phyloP scores from a whole-genome alignment of 2,329 filamentous ascomycete genomes.

The Talaromyces rugulosus region DNA sequence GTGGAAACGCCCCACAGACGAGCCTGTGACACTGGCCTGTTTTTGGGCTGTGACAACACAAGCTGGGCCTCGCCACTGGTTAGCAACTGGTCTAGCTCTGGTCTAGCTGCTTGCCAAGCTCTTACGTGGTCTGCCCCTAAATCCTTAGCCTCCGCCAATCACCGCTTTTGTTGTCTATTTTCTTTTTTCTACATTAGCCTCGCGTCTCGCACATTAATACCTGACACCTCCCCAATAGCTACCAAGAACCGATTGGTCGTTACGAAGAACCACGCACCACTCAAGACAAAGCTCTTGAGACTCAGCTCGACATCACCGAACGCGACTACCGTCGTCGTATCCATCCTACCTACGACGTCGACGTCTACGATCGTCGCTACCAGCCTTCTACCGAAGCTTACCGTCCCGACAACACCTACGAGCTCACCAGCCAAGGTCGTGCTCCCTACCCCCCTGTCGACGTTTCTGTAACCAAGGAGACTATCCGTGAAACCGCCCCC shows the following conservation, averaged over 20 bases:
- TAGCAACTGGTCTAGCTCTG: conserved; percentile 4
- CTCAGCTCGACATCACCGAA: conserved; percentile 50
- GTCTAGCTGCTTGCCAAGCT: conserved; percentile 11
- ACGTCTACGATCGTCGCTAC: conserved; percentile 39
- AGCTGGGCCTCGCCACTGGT: not conserved
- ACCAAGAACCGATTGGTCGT: conserved; percentile 52
- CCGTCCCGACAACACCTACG: conserved; percentile 21
- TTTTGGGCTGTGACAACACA: not conserved
- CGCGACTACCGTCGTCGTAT: conserved; percentile 64
- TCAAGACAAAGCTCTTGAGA: conserved; percentile 40
- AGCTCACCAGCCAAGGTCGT: conserved; percentile 42
- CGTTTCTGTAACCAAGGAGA: conserved; percentile 48
- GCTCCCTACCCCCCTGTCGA: conserved; percentile 28
- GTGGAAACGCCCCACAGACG: conserved; percentile 9
- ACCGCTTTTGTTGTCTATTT: conserved; percentile 19
- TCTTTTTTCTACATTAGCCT: conserved; percentile 11
- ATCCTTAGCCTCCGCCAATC: conserved; percentile 11
- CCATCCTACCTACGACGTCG: conserved; percentile 49
- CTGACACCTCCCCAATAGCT: conserved; percentile 40
- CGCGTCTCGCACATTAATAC: conserved; percentile 16
- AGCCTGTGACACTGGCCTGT: not conserved
- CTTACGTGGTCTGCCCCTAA: conserved; percentile 14
- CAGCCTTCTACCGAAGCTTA: conserved; percentile 22
- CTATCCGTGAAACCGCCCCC: conserved; percentile 50
- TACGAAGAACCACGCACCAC: conserved; percentile 29